Base-by-base conservation (phyloP, 805 yeast genomes). In the Cyberlindnera maritima region DNA sequence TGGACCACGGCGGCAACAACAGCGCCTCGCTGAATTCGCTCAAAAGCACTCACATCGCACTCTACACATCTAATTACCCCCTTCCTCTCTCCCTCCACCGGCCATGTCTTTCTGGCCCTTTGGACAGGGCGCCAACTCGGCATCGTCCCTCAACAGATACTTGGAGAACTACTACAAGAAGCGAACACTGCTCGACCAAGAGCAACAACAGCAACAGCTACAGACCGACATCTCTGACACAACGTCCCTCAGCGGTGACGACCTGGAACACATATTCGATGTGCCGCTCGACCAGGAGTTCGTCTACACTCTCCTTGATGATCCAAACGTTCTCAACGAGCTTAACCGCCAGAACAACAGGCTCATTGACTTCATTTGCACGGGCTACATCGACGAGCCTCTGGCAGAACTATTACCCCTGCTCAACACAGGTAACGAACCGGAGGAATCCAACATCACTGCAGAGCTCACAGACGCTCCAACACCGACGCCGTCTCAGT, bases 341-440 rank as follows among this genome's bases (percentile, higher is more conserved):
- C 53, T 74, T 39, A 59, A 66, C 31, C 61, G 62, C 19, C 71
- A 70, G 54, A 70, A 71, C 50, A 67, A 66, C 45, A 74, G 72
- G 50, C 60, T 76, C 43, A 52, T 81, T 14, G 85, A 81, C 56
- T 68, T 80, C 47, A 64, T 81, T 26, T 73, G 81, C 49, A 64
- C 70, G 46, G 76, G 76, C 1, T 71, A 69, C 52, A 65, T 69
- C 21, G 50, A 54, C 21, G 58, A 55, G 3, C 53, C 42, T 3
- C 18, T 32, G 9, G 36, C 39, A 9, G 49, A 38, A 11, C 33
- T 35, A 12, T 28, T 14, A 19, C 40, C 43, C 6, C 36, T 35
- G 3, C 35, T 35, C 8, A 15, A 12, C 36, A 35, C 31, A 19
- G 43, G 42, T 7, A 32, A 25, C 9, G 25, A n/a, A 6, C 44